phyloP scores from a whole-genome alignment of 257 asterid species.

The Lavandula angustifolia region DNA sequence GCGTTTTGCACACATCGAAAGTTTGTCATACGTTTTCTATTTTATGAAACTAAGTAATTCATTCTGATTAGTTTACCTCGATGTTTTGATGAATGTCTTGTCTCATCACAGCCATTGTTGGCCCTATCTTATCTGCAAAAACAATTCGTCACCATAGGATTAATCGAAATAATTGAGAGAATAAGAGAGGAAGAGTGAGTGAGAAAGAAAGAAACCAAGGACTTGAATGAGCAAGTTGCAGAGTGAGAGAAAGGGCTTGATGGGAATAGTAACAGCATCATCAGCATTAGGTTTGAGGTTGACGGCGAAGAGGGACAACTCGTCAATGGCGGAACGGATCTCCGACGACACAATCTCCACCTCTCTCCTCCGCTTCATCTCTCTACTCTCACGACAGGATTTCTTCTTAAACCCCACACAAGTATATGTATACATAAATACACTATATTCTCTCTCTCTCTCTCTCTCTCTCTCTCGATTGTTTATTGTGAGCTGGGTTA shows the following conservation, averaged over 20 bases:
- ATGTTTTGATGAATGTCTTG: conserved; percentile 79
- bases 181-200: conserved; percentile 16
- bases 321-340: conserved; percentile 36
- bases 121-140: conserved; percentile 94
- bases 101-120: conserved; percentile 90
- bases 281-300: conserved; percentile 36
- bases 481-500: too few relatives aligned
- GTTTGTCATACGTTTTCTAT: not conserved
- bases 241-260: conserved; percentile 73
- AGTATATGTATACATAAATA: too few relatives aligned
- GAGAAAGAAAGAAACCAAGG: conserved; percentile 62
- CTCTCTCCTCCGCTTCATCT: too few relatives aligned
- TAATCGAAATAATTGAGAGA: not conserved
- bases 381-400: too few relatives aligned
- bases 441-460: too few relatives aligned
- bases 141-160: conserved; percentile 14
- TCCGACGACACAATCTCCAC: too few relatives aligned
- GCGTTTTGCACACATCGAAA: conserved; percentile 49
- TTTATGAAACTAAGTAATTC: not conserved
- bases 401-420: too few relatives aligned
- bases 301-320: conserved; percentile 45
- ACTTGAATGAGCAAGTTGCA: conserved; percentile 70
- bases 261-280: conserved; percentile 40
- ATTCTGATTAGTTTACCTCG: conserved; percentile 70
- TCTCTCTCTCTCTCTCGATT: too few relatives aligned